Evolutionary conservation across 768 basidiomycete genomes (phyloP).

Genomic region (Pleurotus giganteus): DNA sequence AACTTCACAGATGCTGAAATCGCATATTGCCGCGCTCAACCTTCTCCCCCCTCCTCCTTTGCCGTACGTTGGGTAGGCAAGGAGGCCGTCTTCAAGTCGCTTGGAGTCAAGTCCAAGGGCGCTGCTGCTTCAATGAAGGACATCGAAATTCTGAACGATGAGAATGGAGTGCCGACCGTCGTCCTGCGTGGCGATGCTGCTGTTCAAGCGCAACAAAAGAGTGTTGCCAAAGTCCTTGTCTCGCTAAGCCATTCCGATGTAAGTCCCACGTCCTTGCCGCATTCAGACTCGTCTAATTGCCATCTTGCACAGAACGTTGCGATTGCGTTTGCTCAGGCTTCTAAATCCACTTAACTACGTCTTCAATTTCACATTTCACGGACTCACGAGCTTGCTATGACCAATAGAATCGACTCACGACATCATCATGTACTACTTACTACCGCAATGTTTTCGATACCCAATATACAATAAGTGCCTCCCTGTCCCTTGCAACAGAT

Average conservation of each 20-base stretch:
- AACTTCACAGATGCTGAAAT: slow-evolving; percentile 94
- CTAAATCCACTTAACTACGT: slow-evolving; percentile 28
- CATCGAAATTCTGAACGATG: slow-evolving; percentile 88
- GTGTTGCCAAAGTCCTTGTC: slow-evolving; percentile 72
- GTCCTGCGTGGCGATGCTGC: slow-evolving; percentile 78
- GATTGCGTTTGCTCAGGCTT: slow-evolving; percentile 84
- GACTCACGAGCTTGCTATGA: slow-evolving; percentile 29
- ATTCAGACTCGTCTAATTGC: not conserved
- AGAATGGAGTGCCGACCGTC: slow-evolving; percentile 78
- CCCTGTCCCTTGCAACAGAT: too few relatives aligned
- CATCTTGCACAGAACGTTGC: slow-evolving; percentile 62
- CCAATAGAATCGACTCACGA: not conserved
- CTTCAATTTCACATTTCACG: slow-evolving; percentile 14
- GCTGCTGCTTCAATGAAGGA: slow-evolving; percentile 96
- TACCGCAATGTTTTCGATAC: not conserved
- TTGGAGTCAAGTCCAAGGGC: slow-evolving; percentile 87
- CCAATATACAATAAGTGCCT: not conserved
- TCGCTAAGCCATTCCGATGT: slow-evolving; percentile 94
- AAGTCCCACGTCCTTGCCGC: slow-evolving; percentile 25
- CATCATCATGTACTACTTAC: not conserved
- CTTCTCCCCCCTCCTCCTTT: slow-evolving; percentile 85
- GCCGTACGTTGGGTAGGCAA: slow-evolving; percentile 98
- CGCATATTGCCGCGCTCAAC: slow-evolving; percentile 82
- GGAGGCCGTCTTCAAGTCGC: slow-evolving; percentile 95
- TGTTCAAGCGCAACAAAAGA: slow-evolving; percentile 66